Evolutionary conservation across 2,329 filamentous ascomycete species (phyloP), one percentile per base, ranked within the genome.

Genomic region (Stemphylium lycopersici): DNA sequence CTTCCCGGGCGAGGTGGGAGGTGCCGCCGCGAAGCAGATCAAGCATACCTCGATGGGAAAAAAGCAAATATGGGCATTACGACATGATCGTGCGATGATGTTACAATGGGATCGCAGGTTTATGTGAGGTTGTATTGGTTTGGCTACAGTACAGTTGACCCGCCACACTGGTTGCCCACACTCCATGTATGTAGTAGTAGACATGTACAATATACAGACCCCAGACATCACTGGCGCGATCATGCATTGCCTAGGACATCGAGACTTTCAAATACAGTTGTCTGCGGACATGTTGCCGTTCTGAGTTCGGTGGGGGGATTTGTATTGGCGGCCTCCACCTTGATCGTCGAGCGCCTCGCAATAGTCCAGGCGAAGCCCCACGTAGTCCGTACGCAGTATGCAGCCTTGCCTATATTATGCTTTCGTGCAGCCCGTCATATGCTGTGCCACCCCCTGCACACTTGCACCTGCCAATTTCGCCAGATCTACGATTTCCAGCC

Each of bases 361-460:
- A 15, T 33, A 48, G 39, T 38, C 44, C 31, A 22, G 37, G 26
- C 43, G 36, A 29, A 34, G 10, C 18, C 16, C 37, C 13, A 15
- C 22, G 20, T 26, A 20, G 13, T 42, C 20, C 18, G 15, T 29
- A 44, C 40, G 11, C 16, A 26, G 11, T 24, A 34, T 33, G 22
- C 31, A 39, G 40, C 52, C 33, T 31, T 26, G 12, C 32, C 18
- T 16, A 40, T 26, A 22, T 18, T 45, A 16, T 44, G 36, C 33
- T 39, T 24, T 33, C 29, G 6, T 42, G 32, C 36, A n/a, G 34
- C 37, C 16, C 37, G n/a, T 24, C 26, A 31, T 22, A 40, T 43
- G 41, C 39, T 34, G 43, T 56, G 50, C 43, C 45, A 50, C 33
- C 15, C 10, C 16, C 49, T 15, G 34, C 46, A 52, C 26, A n/a